Percentiles rank a stretch among this genome's conserved stretches.
phyloP scores from a whole-genome alignment of 129 eudicot genomes.

The Erigeron canadensis region DNA sequence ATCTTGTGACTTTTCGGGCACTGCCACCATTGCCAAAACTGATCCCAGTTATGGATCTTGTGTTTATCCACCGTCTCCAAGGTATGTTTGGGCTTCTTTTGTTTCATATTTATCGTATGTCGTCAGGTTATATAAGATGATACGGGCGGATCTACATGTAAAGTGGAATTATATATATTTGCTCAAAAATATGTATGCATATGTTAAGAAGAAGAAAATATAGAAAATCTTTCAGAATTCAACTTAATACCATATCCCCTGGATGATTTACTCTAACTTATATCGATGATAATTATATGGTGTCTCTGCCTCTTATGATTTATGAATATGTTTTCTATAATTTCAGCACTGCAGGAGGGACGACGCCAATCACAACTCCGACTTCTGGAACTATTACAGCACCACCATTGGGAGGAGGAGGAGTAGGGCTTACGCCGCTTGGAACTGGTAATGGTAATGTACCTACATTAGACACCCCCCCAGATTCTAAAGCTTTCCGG shows the following conservation, averaged over 20 bases:
- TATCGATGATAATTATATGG: not conserved
- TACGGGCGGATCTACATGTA: not conserved
- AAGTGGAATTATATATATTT: not conserved
- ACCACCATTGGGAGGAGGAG: conserved; percentile 35
- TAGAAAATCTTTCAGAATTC: not conserved
- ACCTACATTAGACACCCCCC: conserved; percentile 40
- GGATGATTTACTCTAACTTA: too few species aligned
- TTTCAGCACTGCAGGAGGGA: conserved; percentile 68
- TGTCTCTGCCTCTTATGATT: not conserved
- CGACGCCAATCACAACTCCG: conserved; percentile 35
- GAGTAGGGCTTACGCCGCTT: conserved; percentile 40
- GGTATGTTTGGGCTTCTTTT: conserved; percentile 21
- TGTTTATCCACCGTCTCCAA: conserved; percentile 66
- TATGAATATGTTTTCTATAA: not conserved
- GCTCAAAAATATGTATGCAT: too few species aligned
- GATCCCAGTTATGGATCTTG: conserved; percentile 97
- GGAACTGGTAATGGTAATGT: conserved; percentile 28
- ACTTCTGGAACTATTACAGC: conserved; percentile 19
- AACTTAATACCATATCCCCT: too few species aligned
- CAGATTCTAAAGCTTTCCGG: conserved; percentile 30
- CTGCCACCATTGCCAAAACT: conserved; percentile 66
- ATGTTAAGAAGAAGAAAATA: not conserved
- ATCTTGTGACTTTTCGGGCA: conserved; percentile 67
- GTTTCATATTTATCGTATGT: not conserved
- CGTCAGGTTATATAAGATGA: too few species aligned